These are phyloP conservation scores for Diaporthe batatas DNA, from an alignment of 2,329 filamentous ascomycete genomes.

Conservation along the genomic window DNA sequence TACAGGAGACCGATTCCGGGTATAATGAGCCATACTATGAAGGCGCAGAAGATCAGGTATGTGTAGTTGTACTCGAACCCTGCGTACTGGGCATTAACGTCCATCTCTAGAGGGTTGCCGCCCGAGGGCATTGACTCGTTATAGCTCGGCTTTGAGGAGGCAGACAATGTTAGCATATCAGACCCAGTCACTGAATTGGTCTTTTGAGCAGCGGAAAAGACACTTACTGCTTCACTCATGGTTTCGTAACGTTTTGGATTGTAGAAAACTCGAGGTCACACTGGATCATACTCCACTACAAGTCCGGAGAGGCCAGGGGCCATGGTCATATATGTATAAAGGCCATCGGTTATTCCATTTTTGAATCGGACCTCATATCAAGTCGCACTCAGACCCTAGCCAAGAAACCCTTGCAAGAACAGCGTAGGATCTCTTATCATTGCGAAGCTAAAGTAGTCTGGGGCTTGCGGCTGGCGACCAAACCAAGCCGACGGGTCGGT, in stretches of 20 bases:
- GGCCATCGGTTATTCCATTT: background rate
- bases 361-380: constrained; percentile 9
- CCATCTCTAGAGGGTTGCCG: constrained; percentile 46
- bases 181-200: too few relatives aligned
- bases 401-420: constrained; percentile 19
- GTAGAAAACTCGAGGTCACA: background rate
- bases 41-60: constrained; percentile 70
- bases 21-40: constrained; percentile 76
- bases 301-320: background rate
- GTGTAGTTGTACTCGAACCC: constrained; percentile 73
- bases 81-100: constrained; percentile 64
- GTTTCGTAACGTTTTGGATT: background rate
- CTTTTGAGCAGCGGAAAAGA: background rate
- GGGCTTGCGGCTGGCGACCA: constrained; percentile 5
- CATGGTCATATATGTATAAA: background rate
- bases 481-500: background rate
- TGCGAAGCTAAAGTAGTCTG: constrained; percentile 9
- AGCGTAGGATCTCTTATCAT: constrained; percentile 40
- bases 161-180: constrained; percentile 1
- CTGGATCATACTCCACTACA: background rate
- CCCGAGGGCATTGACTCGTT: constrained; percentile 46
- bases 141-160: constrained; percentile 40
- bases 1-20: constrained; percentile 76
- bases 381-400: constrained; percentile 16
- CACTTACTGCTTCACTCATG: constrained; percentile 39